phyloP scores from a whole-genome alignment of 176 grass and related monocot genomes.

The Carex pumila region DNA sequence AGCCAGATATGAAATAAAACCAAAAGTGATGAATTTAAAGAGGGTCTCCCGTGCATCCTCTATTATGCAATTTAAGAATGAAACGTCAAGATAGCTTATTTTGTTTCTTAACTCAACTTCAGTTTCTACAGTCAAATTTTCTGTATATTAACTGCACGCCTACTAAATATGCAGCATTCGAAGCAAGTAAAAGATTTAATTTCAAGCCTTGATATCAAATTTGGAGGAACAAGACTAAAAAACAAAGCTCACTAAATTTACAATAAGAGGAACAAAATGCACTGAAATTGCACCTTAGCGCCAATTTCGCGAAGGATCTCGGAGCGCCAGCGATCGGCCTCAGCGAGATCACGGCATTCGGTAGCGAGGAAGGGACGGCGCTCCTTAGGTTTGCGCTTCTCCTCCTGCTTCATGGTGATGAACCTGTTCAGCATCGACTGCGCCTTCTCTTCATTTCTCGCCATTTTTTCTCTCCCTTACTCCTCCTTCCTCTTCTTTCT shows the following conservation, averaged over 20 bases:
- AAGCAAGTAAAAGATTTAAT: neutral
- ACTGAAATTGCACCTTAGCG: slow-evolving; percentile 35
- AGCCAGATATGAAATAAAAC: neutral
- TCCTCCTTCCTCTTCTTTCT: neutral
- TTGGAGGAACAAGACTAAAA: neutral
- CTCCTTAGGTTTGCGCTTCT: slow-evolving; percentile 93
- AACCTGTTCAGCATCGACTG: slow-evolving; percentile 97
- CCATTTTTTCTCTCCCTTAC: slow-evolving; percentile 32
- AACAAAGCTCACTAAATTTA: neutral
- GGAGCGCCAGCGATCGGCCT: slow-evolving; percentile 80
- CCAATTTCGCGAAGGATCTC: slow-evolving; percentile 98
- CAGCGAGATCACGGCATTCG: slow-evolving; percentile 93
- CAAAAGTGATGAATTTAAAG: neutral
- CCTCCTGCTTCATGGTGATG: slow-evolving; percentile 98
- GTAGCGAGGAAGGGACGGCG: slow-evolving; percentile 88
- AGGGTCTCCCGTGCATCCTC: neutral
- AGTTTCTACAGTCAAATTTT: neutral
- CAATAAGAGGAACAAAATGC: neutral
- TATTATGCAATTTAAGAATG: neutral
- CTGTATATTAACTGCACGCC: neutral
- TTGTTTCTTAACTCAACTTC: neutral
- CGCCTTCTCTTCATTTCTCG: slow-evolving; percentile 95
- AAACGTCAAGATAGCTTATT: neutral
- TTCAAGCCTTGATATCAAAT: neutral
- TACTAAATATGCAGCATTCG: neutral